Percentiles rank a stretch among this genome's conserved stretches.
Conservation (phyloP, 106 monocot species). For the Platanthera guangdongensis region DNA sequence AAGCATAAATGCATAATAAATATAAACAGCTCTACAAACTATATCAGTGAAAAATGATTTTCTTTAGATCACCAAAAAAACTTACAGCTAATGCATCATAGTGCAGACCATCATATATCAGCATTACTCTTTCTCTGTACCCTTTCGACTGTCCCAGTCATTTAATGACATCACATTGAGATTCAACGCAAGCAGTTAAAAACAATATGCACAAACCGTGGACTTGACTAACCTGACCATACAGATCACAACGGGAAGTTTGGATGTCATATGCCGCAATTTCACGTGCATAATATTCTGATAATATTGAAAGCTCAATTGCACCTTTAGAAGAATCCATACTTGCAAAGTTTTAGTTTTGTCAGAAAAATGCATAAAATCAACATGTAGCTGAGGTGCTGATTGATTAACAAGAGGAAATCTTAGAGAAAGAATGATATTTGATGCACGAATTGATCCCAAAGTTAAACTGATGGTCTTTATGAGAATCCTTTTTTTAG, state of each 20-base stretch:
- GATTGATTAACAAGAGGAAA: background rate
- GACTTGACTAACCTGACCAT: constrained; percentile 73
- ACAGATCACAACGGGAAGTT: constrained; percentile 88
- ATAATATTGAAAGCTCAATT: constrained; percentile 86
- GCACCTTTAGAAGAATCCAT: constrained; percentile 46
- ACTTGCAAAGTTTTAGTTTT: background rate
- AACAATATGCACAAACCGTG: background rate
- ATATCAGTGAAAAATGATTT: background rate
- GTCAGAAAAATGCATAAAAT: background rate
- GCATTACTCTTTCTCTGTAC: constrained; percentile 86
- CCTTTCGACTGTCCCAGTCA: constrained; percentile 50
- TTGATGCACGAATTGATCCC: no score
- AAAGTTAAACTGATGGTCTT: no score
- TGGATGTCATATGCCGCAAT: constrained; percentile 98
- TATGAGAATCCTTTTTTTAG: no score
- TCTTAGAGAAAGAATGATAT: background rate
- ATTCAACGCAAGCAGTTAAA: background rate
- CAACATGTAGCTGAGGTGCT: constrained; percentile 5
- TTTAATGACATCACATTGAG: background rate
- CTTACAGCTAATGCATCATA: constrained; percentile 98
- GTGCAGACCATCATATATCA: constrained; percentile 95
- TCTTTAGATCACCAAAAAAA: constrained; percentile 2
- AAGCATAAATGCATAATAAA: background rate
- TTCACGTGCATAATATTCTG: constrained; percentile 87
- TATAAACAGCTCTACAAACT: background rate